Conservation (phyloP, 192 early-diverging fungal species). For the Entophlyctis luteolus region DNA sequence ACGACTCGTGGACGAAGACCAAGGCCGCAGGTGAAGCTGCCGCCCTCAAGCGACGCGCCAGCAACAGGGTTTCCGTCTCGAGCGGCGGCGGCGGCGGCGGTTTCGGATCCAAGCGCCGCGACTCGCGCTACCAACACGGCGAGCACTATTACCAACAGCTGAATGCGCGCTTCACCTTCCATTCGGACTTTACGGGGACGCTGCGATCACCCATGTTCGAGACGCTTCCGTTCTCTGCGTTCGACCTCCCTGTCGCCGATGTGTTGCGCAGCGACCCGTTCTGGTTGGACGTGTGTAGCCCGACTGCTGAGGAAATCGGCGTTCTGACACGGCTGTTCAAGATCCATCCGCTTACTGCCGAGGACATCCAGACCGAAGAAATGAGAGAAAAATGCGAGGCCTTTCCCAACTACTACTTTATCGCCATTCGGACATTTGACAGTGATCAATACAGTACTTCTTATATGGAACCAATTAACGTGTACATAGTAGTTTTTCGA, state of each 20-base stretch:
- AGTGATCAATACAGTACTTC: constrained; percentile 33
- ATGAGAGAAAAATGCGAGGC: constrained; percentile 93
- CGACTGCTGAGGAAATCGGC: constrained; percentile 42
- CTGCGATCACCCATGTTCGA: constrained; percentile 27
- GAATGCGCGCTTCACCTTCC: constrained; percentile 36
- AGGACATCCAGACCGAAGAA: constrained; percentile 86
- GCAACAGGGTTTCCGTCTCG: too few species aligned
- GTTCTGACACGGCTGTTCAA: constrained; percentile 53
- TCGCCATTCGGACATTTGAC: constrained; percentile 70
- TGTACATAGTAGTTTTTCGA: constrained; percentile 51
- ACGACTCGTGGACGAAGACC: neutral
- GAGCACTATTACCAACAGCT: constrained; percentile 12
- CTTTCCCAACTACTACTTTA: constrained; percentile 88
- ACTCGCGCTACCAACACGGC: neutral
- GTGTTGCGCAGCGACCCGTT: constrained; percentile 37
- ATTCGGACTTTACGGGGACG: constrained; percentile 33
- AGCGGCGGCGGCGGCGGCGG: too few species aligned
- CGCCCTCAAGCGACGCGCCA: neutral
- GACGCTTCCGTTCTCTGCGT: constrained; percentile 23
- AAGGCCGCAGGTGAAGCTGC: neutral
- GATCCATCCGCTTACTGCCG: constrained; percentile 84
- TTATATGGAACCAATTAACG: constrained; percentile 55
- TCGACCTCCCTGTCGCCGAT: constrained; percentile 11
- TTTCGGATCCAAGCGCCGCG: neutral
- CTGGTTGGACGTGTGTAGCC: constrained; percentile 52